Evolutionary conservation across 2,329 filamentous ascomycete species (phyloP).

Genomic region (Sporothrix pallida): DNA sequence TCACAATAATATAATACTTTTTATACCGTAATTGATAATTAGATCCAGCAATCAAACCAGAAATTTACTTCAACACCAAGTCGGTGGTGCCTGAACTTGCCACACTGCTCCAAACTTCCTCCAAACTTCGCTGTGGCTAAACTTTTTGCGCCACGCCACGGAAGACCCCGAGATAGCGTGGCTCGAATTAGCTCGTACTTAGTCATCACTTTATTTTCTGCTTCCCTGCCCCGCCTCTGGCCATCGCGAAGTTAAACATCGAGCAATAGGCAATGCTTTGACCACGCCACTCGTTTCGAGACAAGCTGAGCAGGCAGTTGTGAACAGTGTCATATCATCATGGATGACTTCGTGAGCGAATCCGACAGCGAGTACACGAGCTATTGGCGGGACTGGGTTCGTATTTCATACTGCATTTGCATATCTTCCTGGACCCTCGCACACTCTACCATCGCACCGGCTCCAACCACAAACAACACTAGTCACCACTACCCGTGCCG

Average conservation of each 20-base stretch:
- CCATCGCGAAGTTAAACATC: not conserved
- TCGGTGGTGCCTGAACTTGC: too few relatives aligned
- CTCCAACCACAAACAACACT: not conserved
- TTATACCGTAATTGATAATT: too few relatives aligned
- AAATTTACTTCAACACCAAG: too few relatives aligned
- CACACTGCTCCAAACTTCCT: too few relatives aligned
- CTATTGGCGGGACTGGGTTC: slow-evolving; percentile 99
- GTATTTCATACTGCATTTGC: slow-evolving; percentile 47
- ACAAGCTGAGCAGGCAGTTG: not conserved
- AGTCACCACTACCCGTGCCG: too few relatives aligned
- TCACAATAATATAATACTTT: too few relatives aligned
- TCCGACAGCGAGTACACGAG: slow-evolving; percentile 99
- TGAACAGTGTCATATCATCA: slow-evolving; percentile 49
- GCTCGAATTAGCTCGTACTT: not conserved
- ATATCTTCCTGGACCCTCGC: not conserved
- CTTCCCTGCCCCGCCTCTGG: slow-evolving; percentile 5
- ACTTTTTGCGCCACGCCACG: not conserved
- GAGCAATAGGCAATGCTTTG: not conserved
- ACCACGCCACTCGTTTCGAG: too few relatives aligned
- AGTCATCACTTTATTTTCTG: not conserved
- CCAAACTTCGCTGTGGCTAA: not conserved
- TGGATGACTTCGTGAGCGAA: slow-evolving; percentile 98
- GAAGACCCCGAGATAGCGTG: not conserved
- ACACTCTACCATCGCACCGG: not conserved
- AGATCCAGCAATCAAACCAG: too few relatives aligned